Percentiles rank a stretch among this genome's conserved stretches.
phyloP scores from a whole-genome alignment of 768 basidiomycete species.

The Sistotremastrum niveocremeum region DNA sequence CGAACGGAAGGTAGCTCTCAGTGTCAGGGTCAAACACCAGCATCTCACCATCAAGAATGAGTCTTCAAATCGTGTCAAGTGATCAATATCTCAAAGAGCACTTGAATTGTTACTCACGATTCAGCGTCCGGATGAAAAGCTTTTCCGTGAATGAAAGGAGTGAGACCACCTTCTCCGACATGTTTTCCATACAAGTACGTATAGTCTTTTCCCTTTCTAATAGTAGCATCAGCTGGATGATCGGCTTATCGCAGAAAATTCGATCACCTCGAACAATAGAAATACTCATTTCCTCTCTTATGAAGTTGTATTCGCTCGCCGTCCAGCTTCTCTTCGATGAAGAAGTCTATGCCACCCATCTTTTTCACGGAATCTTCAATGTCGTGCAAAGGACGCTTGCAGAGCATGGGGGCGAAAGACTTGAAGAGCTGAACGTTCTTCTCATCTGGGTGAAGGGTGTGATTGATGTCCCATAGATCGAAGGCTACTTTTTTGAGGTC shows the following conservation, averaged over 20 bases:
- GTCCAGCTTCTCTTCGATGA: slow-evolving; percentile 95
- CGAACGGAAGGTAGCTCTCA: slow-evolving; percentile 82
- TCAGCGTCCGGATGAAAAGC: slow-evolving; percentile 67
- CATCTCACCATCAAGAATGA: slow-evolving; percentile 97
- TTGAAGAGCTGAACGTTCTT: slow-evolving; percentile 73
- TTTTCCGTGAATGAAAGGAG: slow-evolving; percentile 58
- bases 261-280: slow-evolving; percentile 76
- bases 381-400: slow-evolving; percentile 71
- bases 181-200: slow-evolving; percentile 86
- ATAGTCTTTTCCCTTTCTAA: slow-evolving; percentile 82
- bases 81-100: neutral
- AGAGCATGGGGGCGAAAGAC: slow-evolving; percentile 90
- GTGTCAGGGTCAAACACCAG: slow-evolving; percentile 92
- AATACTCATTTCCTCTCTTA: slow-evolving; percentile 81
- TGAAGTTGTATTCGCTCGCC: slow-evolving; percentile 96
- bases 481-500: slow-evolving; percentile 90
- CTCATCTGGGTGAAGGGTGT: slow-evolving; percentile 38
- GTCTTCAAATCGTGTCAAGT: slow-evolving; percentile 29
- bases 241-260: neutral
- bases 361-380: slow-evolving; percentile 75
- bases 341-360: slow-evolving; percentile 67
- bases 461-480: slow-evolving; percentile 68
- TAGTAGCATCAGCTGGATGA: neutral
- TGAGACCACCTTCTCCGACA: slow-evolving; percentile 72
- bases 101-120: slow-evolving; percentile 41